These are phyloP conservation scores for Heliocybe sulcata DNA, from an alignment of 1,284 basidiomycete genomes.

Conservation along the genomic window DNA sequence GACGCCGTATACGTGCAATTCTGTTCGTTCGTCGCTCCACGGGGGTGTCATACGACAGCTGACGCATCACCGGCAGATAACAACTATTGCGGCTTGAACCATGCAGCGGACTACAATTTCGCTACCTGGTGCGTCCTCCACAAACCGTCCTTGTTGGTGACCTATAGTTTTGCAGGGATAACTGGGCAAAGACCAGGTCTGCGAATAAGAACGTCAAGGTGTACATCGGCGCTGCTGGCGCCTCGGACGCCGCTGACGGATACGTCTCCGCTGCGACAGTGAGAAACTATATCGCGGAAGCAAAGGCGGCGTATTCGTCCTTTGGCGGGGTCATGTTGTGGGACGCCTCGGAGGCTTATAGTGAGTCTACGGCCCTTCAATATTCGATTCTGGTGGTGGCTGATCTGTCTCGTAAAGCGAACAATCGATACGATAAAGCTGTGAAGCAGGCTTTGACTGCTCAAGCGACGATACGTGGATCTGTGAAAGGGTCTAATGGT, in stretches of 20 bases:
- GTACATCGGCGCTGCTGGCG: constrained; percentile 54
- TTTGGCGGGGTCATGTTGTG: constrained; percentile 65
- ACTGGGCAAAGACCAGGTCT: constrained; percentile 51
- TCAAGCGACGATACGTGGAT: no score
- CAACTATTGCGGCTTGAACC: constrained; percentile 46
- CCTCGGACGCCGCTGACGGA: constrained; percentile 40
- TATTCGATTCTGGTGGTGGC: no score
- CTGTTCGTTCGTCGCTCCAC: constrained; percentile 33
- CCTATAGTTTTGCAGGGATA: constrained; percentile 34
- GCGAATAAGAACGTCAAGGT: constrained; percentile 55
- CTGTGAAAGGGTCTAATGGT: no score
- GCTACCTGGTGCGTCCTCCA: constrained; percentile 30
- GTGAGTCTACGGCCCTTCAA: constrained; percentile 16
- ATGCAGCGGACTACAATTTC: constrained; percentile 45
- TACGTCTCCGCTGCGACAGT: constrained; percentile 42
- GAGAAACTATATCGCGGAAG: constrained; percentile 33
- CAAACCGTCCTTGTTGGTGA: background rate
- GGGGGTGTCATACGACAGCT: no score
- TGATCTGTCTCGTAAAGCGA: no score
- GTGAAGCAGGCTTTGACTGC: constrained; percentile 41
- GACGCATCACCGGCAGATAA: constrained; percentile 43
- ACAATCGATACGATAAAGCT: constrained; percentile 41
- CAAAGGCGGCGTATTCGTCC: constrained; percentile 42
- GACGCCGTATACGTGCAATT: constrained; percentile 62
- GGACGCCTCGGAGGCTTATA: constrained; percentile 56